phyloP scores from a whole-genome alignment of 352 stramenopile genomes.

The Albugo laibachii region DNA sequence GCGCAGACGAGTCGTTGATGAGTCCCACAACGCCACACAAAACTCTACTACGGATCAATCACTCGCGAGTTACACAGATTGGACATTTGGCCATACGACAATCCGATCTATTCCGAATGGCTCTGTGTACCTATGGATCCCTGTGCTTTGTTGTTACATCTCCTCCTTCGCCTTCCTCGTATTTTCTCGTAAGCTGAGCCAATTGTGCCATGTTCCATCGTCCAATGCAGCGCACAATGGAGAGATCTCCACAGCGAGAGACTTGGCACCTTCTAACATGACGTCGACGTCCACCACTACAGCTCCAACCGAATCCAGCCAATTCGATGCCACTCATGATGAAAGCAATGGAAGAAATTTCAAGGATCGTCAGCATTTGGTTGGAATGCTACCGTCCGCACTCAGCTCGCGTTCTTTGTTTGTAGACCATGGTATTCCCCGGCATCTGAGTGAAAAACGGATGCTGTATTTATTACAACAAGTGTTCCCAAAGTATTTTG shows the following conservation, averaged over 20 bases:
- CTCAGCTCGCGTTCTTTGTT: constrained; percentile 60
- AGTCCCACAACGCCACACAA: constrained; percentile 1
- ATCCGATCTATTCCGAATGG: constrained; percentile 60
- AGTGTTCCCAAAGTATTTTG: constrained; percentile 62
- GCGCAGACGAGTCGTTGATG: constrained; percentile 10
- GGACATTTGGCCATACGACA: constrained; percentile 58
- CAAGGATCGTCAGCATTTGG: constrained; percentile 20
- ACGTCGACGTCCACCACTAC: not conserved
- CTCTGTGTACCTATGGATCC: constrained; percentile 58
- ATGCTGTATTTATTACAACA: constrained; percentile 59
- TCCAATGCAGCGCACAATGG: not conserved
- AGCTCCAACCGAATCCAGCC: not conserved
- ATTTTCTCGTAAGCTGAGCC: constrained; percentile 45
- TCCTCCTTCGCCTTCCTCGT: constrained; percentile 55
- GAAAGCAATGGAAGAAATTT: too few species aligned
- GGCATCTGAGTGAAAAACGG: constrained; percentile 50
- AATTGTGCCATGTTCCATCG: constrained; percentile 34
- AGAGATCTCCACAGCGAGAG: not conserved
- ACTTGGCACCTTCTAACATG: constrained; percentile 6
- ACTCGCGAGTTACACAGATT: constrained; percentile 5
- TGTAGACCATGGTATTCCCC: constrained; percentile 52
- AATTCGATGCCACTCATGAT: not conserved
- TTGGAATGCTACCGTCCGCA: constrained; percentile 60
- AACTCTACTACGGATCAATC: not conserved
- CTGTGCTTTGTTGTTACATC: constrained; percentile 50